Evolutionary conservation across 768 basidiomycete genomes (phyloP), one percentile per base, ranked within the genome.

Genomic region (Termitomyces sp.): DNA sequence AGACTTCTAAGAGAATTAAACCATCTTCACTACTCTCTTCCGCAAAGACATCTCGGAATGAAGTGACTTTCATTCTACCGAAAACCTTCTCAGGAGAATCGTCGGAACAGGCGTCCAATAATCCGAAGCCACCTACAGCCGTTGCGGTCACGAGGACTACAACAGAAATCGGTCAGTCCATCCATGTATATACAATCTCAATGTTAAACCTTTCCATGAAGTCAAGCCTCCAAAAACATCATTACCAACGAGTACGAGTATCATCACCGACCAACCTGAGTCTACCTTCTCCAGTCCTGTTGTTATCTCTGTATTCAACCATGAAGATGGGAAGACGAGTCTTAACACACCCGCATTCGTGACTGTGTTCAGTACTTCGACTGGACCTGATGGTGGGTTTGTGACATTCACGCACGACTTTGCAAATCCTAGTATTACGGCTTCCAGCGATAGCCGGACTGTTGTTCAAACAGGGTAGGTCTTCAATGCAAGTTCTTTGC

Each of bases 371-470:
- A 78, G 71, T 33, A 76, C 80, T 5, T 78, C 80, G 2, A 79
- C 77, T 18, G 70, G 72, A 56, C 59, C 77, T 7, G 71, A 80
- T 61, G 81, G 83, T 9, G 64, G 66, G 20, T 62, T 76, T 24
- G 68, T 78, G 20, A 83, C 81, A 3, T 67, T 75, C 56, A 86
- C 85, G 1, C 77, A 82, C 51, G 71, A 83, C 39, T 72, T 81
- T 26, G 80, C 82, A 5, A 84, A 83, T 65, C 81, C 78, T 48
- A 70, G 75, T n/a, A 6, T 20, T 22, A 70, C 68, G 13, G 62
- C 69, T 34, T 68, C 64, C 50, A 60, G 54, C 36, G 67, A 59
- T 7, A 57, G 55, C 37, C 56, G 58, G 29, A 63, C 55, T 46
- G 53, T 61, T 9, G 54, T 60, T 13, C 62, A 61, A 34, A 51